Evolutionary conservation across 345 rosid species (phyloP).

Genomic region (Aegle marmelos): DNA sequence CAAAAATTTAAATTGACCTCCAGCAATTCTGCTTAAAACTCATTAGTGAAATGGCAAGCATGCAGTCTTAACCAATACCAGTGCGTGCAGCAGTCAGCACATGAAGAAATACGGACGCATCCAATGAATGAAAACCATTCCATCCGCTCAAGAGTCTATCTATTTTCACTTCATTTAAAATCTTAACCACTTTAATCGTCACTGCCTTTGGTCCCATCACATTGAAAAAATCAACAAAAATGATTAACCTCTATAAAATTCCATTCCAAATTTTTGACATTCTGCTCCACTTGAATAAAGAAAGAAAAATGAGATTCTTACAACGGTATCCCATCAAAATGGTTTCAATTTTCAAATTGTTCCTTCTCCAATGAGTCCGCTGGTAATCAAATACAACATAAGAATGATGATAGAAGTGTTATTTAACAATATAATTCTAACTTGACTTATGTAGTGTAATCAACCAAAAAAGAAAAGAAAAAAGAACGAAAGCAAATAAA

Average conservation of each 20-base stretch:
- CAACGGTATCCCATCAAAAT: neutral
- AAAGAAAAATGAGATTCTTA: neutral
- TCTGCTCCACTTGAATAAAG: neutral
- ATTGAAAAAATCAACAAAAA: neutral
- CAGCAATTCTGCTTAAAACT: neutral
- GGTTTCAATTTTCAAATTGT: neutral
- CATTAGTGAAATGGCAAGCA: neutral
- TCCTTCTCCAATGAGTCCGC: neutral
- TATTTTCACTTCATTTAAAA: conserved; percentile 1
- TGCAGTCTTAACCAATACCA: neutral
- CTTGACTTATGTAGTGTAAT: neutral
- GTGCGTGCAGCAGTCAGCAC: neutral
- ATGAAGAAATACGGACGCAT: neutral
- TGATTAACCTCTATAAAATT: neutral
- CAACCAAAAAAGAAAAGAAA: neutral
- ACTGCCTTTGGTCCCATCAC: neutral
- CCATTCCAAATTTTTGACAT: neutral
- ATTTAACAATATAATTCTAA: neutral
- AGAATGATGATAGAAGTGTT: neutral
- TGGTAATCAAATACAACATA: neutral
- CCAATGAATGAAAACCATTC: neutral
- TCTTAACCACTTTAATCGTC: neutral
- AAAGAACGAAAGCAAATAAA: neutral
- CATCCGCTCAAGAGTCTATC: neutral
- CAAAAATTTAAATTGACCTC: neutral